Percentiles rank a stretch among this genome's conserved stretches.
These are phyloP conservation scores for Phytophthora cryptogea DNA, from an alignment of 352 stramenopile species.

Conservation along the genomic window DNA sequence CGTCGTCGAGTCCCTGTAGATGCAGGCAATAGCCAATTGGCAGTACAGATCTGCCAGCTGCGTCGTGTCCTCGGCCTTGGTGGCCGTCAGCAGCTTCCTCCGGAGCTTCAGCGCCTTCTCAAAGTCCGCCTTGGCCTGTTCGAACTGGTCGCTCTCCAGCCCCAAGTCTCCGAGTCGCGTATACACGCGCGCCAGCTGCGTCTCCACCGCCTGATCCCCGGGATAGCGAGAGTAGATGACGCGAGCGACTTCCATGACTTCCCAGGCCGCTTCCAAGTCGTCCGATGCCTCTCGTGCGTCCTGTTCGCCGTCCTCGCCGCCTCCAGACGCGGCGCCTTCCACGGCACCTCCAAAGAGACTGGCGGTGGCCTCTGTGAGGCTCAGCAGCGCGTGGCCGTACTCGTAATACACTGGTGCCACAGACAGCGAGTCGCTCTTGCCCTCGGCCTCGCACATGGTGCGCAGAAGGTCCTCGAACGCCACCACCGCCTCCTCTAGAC, in stretches of 20 bases:
- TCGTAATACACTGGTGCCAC: conserved; percentile 83
- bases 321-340: conserved; percentile 13
- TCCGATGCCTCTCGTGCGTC: conserved; percentile 59
- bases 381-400: conserved; percentile 82
- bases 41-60: conserved; percentile 82
- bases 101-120: conserved; percentile 76
- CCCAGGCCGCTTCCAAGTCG: conserved; percentile 85
- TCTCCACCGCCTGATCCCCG: conserved; percentile 70
- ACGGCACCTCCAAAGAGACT: conserved; percentile 60
- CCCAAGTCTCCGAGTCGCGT: conserved; percentile 78
- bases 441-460: conserved; percentile 81
- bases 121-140: conserved; percentile 77
- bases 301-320: conserved; percentile 51
- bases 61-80: conserved; percentile 75
- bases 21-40: conserved; percentile 83
- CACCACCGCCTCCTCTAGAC: conserved; percentile 79
- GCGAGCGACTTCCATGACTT: conserved; percentile 85
- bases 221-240: conserved; percentile 81
- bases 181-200: conserved; percentile 81
- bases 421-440: conserved; percentile 65
- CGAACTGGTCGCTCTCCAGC: conserved; percentile 85
- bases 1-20: conserved; percentile 66
- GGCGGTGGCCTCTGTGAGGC: conserved; percentile 67
- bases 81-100: conserved; percentile 69
- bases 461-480: conserved; percentile 78